Evolutionary conservation across 306 rosid genomes (phyloP).

Genomic region (Potentilla sterilis): DNA sequence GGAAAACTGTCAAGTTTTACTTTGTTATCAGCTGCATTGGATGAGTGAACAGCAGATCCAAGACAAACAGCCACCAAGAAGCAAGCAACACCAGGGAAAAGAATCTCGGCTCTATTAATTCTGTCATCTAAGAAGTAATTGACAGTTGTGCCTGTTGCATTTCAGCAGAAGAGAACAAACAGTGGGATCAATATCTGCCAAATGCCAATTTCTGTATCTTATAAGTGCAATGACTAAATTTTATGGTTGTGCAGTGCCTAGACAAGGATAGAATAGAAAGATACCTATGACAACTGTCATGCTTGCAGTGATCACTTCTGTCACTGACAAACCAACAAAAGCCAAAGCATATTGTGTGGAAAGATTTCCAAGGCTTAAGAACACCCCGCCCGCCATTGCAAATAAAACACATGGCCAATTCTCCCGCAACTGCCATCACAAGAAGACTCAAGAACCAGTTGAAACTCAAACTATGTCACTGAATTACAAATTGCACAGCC

Average conservation of each 20-base stretch:
- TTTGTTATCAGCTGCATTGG: constrained; percentile 76
- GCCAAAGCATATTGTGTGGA: constrained; percentile 87
- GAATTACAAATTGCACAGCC: not conserved
- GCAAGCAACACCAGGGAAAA: constrained; percentile 91
- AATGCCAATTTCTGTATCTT: not conserved
- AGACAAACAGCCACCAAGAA: constrained; percentile 83
- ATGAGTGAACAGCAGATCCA: constrained; percentile 81
- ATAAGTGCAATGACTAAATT: not conserved
- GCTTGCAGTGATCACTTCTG: constrained; percentile 81
- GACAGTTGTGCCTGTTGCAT: constrained; percentile 70
- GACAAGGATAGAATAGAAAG: constrained; percentile 3
- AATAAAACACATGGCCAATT: constrained; percentile 81
- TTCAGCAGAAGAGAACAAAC: constrained; percentile 3
- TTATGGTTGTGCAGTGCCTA: not conserved
- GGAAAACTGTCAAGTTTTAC: constrained; percentile 52
- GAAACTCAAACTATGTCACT: not conserved
- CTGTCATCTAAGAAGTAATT: constrained; percentile 82
- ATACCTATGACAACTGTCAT: constrained; percentile 80
- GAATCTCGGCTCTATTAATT: constrained; percentile 77
- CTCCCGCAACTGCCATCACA: constrained; percentile 44
- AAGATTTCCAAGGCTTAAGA: constrained; percentile 79
- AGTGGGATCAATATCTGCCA: not conserved
- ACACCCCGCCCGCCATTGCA: constrained; percentile 87
- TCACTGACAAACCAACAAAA: constrained; percentile 84
- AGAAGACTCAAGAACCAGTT: constrained; percentile 3